Evolutionary conservation across 2,329 filamentous ascomycete species (phyloP), one percentile per base, ranked within the genome.

Genomic region (Clonostachys rhizophaga): DNA sequence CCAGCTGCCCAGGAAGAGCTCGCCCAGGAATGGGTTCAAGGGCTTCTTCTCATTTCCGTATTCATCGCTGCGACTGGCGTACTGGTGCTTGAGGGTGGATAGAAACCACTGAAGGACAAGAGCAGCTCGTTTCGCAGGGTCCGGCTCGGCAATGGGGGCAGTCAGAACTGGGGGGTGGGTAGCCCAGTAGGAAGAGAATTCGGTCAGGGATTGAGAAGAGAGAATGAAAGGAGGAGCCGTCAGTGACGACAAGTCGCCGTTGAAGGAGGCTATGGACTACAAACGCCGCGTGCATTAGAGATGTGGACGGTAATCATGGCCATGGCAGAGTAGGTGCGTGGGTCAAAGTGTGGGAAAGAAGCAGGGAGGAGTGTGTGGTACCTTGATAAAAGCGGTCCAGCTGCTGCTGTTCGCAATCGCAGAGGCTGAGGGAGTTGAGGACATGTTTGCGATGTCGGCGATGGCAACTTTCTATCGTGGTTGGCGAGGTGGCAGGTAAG

Each of bases 41-140:
- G 92, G 92, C 75, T 97, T 99, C 83, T 97, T 97, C 76, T 96
- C 92, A 61, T 90, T 94, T 44, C 90, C 91, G 53, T 78, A 84
- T 57, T 83, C 73, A 56, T 96, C 91, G 62, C 89, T 95, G 49
- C 79, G 77, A 59, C 75, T 82, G 49, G 81, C 80, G 59, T 85
- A 84, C 64, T 95, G 90, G 68, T 95, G 89, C 72, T 94, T 95
- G 45, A 97, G 76, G 5, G 91, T 96, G 60, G 84, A 91, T 47
- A 97, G 71, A 71, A 96, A 97, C 92, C 92, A 97, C 68, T 92
- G 95, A 58, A 96, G 74, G n/a, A 97, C 92, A 34, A 92, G 75
- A 55, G 95, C 70, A 17, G 89, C 86, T 51, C 92, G 84, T 73
- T 90, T 94, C 58, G 87, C 82, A 1, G 91, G 80, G 63, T 95